Evolutionary conservation across 768 basidiomycete species (phyloP).

Genomic region (Piloderma croceum): DNA sequence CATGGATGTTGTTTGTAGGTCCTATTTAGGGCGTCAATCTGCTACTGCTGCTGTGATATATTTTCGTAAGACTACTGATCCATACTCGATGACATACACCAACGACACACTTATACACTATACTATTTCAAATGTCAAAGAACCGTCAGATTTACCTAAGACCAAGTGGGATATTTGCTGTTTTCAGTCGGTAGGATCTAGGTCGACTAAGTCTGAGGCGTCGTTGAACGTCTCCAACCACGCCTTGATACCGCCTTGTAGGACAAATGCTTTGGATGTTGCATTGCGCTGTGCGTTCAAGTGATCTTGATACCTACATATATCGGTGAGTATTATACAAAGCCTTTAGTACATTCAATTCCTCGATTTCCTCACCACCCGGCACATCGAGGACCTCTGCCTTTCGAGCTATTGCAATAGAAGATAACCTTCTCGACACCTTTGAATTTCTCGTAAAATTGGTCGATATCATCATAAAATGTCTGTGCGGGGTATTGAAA

Average conservation of each 20-base stretch:
- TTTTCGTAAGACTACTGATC: no score
- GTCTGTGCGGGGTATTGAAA: constrained; percentile 44
- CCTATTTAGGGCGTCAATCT: no score
- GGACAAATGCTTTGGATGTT: constrained; percentile 35
- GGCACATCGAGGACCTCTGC: constrained; percentile 49
- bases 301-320: constrained; percentile 45
- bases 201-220: no score
- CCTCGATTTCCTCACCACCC: constrained; percentile 37
- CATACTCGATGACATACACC: no score
- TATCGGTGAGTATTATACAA: neutral
- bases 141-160: no score
- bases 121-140: no score
- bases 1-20: constrained; percentile 26
- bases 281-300: constrained; percentile 26
- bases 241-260: constrained; percentile 39
- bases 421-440: constrained; percentile 42
- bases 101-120: no score
- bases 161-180: no score
- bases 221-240: constrained; percentile 34
- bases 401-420: constrained; percentile 48
- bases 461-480: constrained; percentile 40
- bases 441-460: constrained; percentile 37
- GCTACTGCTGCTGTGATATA: no score
- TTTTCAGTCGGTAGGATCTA: no score
- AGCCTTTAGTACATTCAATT: neutral